Percentiles rank a stretch among this genome's conserved stretches.
These are phyloP conservation scores for Senecio squalidus DNA, from an alignment of 140 eudicot genomes.

Conservation along the genomic window DNA sequence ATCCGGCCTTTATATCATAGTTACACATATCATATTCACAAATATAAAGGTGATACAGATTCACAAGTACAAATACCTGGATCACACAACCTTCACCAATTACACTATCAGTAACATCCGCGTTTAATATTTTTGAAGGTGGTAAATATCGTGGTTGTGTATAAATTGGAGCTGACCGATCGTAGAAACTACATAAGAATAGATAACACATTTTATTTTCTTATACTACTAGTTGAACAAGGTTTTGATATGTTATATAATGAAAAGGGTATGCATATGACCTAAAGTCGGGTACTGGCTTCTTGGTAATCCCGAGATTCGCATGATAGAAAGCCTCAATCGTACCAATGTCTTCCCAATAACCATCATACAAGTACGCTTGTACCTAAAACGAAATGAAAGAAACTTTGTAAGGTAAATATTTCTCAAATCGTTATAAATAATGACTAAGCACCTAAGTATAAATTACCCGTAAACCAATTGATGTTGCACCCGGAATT, in stretches of 20 bases:
- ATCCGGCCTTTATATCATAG: no score
- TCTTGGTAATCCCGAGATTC: constrained; percentile 85
- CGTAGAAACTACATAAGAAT: constrained; percentile 65
- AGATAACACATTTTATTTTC: not conserved
- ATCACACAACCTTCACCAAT: constrained; percentile 92
- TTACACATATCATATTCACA: no score
- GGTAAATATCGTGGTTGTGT: constrained; percentile 94
- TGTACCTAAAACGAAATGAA: constrained; percentile 50
- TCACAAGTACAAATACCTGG: constrained; percentile 38
- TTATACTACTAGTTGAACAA: not conserved
- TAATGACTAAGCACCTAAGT: not conserved
- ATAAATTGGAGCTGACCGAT: constrained; percentile 87
- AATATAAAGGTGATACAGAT: not conserved
- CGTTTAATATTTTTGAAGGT: constrained; percentile 89
- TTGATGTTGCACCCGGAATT: constrained; percentile 88
- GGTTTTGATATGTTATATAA: not conserved
- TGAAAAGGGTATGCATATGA: constrained; percentile 1
- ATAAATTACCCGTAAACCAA: constrained; percentile 60
- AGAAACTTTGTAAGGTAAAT: not conserved
- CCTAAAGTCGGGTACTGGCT: constrained; percentile 93
- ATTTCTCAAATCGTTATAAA: no score
- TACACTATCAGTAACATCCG: constrained; percentile 75
- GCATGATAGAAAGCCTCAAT: constrained; percentile 96
- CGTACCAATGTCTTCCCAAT: constrained; percentile 98
- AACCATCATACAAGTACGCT: constrained; percentile 87